phyloP scores from a whole-genome alignment of 805 yeast genomes.

The Saccharomycopsis selenospora region DNA sequence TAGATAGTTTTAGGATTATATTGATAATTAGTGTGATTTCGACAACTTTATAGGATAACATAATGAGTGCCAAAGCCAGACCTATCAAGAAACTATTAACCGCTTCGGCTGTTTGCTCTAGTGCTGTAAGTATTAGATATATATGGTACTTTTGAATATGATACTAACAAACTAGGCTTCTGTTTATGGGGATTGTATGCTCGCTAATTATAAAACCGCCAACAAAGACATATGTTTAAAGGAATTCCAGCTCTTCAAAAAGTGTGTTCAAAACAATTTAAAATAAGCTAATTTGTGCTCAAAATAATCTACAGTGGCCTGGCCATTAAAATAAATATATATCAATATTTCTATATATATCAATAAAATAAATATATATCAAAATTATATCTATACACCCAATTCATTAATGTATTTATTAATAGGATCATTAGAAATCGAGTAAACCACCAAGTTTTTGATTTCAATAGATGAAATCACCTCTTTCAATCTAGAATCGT shows the following conservation, averaged over 20 bases:
- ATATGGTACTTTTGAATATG: background rate
- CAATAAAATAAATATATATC: no score
- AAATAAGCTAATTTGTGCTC: no score
- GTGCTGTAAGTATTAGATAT: constrained; percentile 16
- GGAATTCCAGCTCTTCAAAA: constrained; percentile 43
- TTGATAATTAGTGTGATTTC: background rate
- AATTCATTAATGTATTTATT: constrained; percentile 34
- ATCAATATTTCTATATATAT: no score
- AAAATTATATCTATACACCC: constrained; percentile 13
- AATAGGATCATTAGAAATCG: constrained; percentile 52
- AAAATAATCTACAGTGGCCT: no score
- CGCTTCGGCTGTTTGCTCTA: constrained; percentile 35
- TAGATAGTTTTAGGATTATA: background rate
- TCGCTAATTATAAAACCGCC: constrained; percentile 42
- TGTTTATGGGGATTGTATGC: constrained; percentile 50
- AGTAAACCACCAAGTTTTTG: constrained; percentile 38
- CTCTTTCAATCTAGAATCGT: constrained; percentile 57
- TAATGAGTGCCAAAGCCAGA: constrained; percentile 24
- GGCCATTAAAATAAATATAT: no score
- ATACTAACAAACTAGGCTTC: constrained; percentile 29
- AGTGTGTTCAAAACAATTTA: constrained; percentile 44
- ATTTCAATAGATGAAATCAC: constrained; percentile 42
- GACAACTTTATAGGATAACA: background rate
- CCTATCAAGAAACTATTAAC: constrained; percentile 38
- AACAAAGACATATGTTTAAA: constrained; percentile 44